These are phyloP conservation scores for Larix kaempferi DNA, from an alignment of 75 land plant species.

Conservation along the genomic window DNA sequence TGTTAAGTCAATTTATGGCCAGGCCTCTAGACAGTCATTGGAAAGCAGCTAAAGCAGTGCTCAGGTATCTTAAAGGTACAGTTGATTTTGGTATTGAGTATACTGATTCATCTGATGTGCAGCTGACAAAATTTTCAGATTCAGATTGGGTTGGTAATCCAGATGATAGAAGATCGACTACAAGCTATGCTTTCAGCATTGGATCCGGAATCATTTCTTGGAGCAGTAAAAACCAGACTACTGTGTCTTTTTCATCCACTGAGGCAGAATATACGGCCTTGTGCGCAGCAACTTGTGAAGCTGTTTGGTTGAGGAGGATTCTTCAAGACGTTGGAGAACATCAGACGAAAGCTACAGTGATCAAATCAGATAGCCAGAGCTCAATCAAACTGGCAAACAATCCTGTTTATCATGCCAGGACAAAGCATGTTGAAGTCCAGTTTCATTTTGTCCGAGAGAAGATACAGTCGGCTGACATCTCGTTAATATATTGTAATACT, in stretches of 20 bases:
- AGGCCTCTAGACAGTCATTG: background rate
- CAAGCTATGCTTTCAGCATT: slow-evolving; percentile 6
- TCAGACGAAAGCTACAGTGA: background rate
- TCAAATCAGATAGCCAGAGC: slow-evolving; percentile 5
- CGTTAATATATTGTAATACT: too few relatives aligned
- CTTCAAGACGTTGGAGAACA: background rate
- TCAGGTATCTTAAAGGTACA: too few relatives aligned
- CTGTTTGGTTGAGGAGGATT: slow-evolving; percentile 4
- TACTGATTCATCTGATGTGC: too few relatives aligned
- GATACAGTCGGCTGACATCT: too few relatives aligned
- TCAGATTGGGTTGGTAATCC: background rate
- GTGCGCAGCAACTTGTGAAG: background rate
- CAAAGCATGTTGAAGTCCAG: slow-evolving; percentile 11
- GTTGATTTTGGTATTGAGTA: too few relatives aligned
- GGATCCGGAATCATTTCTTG: slow-evolving; percentile 12
- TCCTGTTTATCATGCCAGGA: slow-evolving; percentile 1
- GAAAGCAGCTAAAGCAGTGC: background rate
- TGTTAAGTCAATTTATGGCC: too few relatives aligned
- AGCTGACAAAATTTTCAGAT: background rate
- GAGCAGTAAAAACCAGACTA: slow-evolving; percentile 17
- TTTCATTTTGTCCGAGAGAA: too few relatives aligned
- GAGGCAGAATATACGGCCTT: slow-evolving; percentile 16
- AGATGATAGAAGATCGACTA: slow-evolving; percentile 16
- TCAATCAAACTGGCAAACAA: slow-evolving; percentile 7
- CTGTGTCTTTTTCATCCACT: slow-evolving; percentile 10